Percentiles rank a stretch among this genome's conserved stretches.
These are phyloP conservation scores for Strobilomyces confusus DNA, from an alignment of 768 basidiomycete genomes.

Conservation along the genomic window DNA sequence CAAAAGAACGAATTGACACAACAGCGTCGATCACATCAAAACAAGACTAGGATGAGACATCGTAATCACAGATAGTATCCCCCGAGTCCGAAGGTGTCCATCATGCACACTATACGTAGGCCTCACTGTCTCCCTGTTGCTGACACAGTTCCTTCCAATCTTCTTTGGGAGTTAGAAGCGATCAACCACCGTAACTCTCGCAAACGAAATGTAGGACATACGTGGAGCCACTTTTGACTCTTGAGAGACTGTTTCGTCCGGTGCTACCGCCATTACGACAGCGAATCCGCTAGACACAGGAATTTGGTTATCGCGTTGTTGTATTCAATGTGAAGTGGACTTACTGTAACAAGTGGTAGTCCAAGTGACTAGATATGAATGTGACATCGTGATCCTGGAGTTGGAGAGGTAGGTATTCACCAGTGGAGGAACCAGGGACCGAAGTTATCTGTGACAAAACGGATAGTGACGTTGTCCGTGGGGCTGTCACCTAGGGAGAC, in stretches of 20 bases:
- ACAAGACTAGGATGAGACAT: too few species aligned
- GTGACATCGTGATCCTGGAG: background rate
- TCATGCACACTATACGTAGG: background rate
- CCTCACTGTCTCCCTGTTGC: background rate
- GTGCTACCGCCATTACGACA: conserved; percentile 26
- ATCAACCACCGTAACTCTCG: background rate
- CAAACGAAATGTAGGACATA: conserved; percentile 2
- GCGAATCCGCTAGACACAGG: background rate
- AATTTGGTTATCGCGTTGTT: background rate
- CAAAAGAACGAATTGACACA: too few species aligned
- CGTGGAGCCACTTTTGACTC: conserved; percentile 15
- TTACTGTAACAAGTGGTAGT: background rate
- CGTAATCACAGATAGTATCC: too few species aligned
- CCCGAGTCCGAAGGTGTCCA: background rate
- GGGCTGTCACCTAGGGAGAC: background rate
- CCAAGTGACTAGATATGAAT: background rate
- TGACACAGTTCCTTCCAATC: background rate
- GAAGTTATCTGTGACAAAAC: background rate
- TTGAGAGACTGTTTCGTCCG: background rate
- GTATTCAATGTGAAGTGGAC: background rate
- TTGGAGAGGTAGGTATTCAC: background rate
- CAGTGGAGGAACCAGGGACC: background rate
- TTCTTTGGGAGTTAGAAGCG: background rate
- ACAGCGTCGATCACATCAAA: too few species aligned
- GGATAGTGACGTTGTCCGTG: background rate